Evolutionary conservation across 2,329 filamentous ascomycete genomes (phyloP), one percentile per base, ranked within the genome.

Genomic region (Xylaria sp.): DNA sequence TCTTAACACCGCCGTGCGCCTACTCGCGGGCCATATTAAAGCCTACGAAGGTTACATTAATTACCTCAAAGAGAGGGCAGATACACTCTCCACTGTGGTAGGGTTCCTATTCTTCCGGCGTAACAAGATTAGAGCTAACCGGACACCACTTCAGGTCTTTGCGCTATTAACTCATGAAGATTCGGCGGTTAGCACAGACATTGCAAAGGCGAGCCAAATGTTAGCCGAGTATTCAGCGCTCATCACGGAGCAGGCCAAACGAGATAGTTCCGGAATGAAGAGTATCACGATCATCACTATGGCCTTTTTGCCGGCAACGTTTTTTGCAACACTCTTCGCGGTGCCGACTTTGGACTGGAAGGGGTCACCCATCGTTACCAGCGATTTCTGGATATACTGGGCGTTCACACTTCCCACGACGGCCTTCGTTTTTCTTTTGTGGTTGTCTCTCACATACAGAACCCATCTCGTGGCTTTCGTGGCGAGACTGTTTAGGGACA

Each of bases 101-200:
- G 49, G 17, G 3, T 10, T 15, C 15, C 41, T 21, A 17, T 43
- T 40, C 10, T 15, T 13, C 7, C 13, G 3, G 9, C 2, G 3
- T 10, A 9, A 33, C 13, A 35, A 43, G 10, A 27, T 25, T 4
- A 10, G 17, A 13, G 19, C 43, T 56, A 13, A 43, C 15, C 19
- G 19, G 10, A 27, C 17, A 44, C 21, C 1, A 4, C 9, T 29
- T 4, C 11, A 57, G 46, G 6, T 43, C 19, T 51, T 43, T 25
- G 37, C 46, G 17, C 38, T 51, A 17, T 43, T 57, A 6, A 57
- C 54, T 2, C 54, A 57, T 15, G 54, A 57, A 10, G 46, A 51
- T 19, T 44, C 54, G 1, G 17, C 19, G 19, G 5, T 43, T 4
- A 48, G 33, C 19, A 5, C 17, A 21, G 54, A 56, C 33, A 56